These are phyloP conservation scores for Brettanomyces nanus DNA, from an alignment of 805 yeast genomes.

Conservation along the genomic window DNA sequence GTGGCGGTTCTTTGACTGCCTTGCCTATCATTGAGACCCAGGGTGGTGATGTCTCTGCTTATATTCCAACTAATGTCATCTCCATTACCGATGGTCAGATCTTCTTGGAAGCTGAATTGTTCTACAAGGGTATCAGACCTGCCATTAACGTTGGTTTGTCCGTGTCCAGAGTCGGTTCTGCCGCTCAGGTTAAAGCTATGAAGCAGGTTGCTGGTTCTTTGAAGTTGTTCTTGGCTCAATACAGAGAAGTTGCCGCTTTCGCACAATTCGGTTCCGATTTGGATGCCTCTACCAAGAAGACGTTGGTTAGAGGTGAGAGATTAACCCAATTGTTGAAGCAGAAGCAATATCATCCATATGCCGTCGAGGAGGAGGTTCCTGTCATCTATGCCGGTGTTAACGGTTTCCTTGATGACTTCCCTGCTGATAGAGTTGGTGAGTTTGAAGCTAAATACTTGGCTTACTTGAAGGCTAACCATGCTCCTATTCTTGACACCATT, in stretches of 20 bases:
- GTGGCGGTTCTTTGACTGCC: conserved; percentile 94
- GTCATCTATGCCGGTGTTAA: conserved; percentile 98
- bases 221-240: conserved; percentile 99
- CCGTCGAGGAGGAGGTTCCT: conserved; percentile 99
- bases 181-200: conserved; percentile 99
- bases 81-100: conserved; percentile 97
- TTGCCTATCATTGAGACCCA: conserved; percentile 96
- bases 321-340: conserved; percentile 97
- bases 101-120: conserved; percentile 98
- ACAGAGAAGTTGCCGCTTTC: conserved; percentile 99
- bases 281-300: conserved; percentile 99
- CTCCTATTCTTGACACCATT: conserved; percentile 76
- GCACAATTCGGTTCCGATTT: conserved; percentile 99
- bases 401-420: conserved; percentile 91
- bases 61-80: conserved; percentile 96
- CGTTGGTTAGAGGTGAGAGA: conserved; percentile 99
- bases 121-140: conserved; percentile 99
- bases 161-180: conserved; percentile 99
- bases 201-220: conserved; percentile 99
- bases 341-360: conserved; percentile 92
- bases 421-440: conserved; percentile 78
- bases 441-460: conserved; percentile 91
- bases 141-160: conserved; percentile 99
- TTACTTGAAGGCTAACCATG: conserved; percentile 84
- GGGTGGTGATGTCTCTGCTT: conserved; percentile 98